A percentile compares a stretch with the other conserved stretches of the same genome.
Evolutionary conservation across 495 filamentous ascomycete genomes (phyloP).

Genomic region (Xylaria castorea): DNA sequence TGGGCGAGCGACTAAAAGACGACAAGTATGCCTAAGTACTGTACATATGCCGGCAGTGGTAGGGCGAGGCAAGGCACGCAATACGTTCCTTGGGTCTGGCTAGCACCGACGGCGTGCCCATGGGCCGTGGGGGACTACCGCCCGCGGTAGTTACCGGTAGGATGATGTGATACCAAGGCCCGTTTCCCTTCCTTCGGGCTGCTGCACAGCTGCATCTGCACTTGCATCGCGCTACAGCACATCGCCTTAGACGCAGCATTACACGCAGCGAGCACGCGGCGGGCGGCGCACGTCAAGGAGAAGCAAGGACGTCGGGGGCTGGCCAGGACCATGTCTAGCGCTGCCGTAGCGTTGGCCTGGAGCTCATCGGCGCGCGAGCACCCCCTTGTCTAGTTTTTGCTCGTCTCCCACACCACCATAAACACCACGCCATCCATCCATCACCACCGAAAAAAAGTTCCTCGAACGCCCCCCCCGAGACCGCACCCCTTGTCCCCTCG

Average conservation of each 20-base stretch:
- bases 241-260: slow-evolving; percentile 11
- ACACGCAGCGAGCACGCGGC: slow-evolving; percentile 23
- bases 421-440: slow-evolving; percentile 23
- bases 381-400: slow-evolving; percentile 44
- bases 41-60: slow-evolving; percentile 10
- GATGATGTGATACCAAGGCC: slow-evolving; percentile 13
- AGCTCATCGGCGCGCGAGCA: slow-evolving; percentile 27
- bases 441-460: slow-evolving; percentile 2
- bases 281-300: slow-evolving; percentile 9
- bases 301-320: slow-evolving; percentile 24
- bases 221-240: slow-evolving; percentile 24
- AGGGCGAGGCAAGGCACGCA: neutral
- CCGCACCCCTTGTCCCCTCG: slow-evolving; percentile 9
- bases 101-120: slow-evolving; percentile 5
- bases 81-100: neutral
- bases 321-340: slow-evolving; percentile 28
- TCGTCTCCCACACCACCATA: slow-evolving; percentile 41
- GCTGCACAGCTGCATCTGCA: slow-evolving; percentile 12
- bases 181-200: slow-evolving; percentile 14
- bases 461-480: neutral
- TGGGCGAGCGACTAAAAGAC: neutral
- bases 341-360: slow-evolving; percentile 29
- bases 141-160: slow-evolving; percentile 8
- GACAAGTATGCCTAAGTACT: slow-evolving; percentile 6
- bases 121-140: neutral